Conservation (phyloP, 768 basidiomycete species). For the Boletus rubescentipes region DNA sequence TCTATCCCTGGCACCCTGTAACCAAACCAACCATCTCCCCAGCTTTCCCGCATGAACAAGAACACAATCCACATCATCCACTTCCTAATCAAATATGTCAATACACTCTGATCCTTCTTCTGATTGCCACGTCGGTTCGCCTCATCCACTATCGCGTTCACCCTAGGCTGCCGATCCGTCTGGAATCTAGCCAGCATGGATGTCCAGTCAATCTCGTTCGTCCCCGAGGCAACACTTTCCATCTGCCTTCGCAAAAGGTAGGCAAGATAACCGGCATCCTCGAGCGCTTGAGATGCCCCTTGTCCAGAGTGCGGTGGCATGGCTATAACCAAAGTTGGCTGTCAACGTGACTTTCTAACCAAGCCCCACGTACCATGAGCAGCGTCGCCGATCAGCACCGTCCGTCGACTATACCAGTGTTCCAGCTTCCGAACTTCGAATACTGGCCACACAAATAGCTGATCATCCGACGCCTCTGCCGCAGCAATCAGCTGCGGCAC, state of each 20-base stretch:
- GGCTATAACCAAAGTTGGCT: slow-evolving; percentile 11
- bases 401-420: slow-evolving; percentile 24
- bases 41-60: slow-evolving; percentile 25
- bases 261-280: slow-evolving; percentile 32
- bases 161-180: slow-evolving; percentile 21
- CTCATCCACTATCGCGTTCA: slow-evolving; percentile 27
- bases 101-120: slow-evolving; percentile 21
- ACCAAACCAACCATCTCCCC: slow-evolving; percentile 30
- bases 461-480: slow-evolving; percentile 13
- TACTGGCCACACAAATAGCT: slow-evolving; percentile 30
- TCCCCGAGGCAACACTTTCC: not conserved
- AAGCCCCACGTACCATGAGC: slow-evolving; percentile 26
- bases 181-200: slow-evolving; percentile 23
- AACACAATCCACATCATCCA: slow-evolving; percentile 28
- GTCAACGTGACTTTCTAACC: not conserved
- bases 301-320: slow-evolving; percentile 35
- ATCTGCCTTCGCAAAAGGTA: slow-evolving; percentile 24
- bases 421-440: slow-evolving; percentile 25
- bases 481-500: slow-evolving; percentile 27
- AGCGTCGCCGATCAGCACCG: slow-evolving; percentile 33
- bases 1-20: slow-evolving; percentile 32
- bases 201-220: slow-evolving; percentile 12
- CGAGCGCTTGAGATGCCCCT: slow-evolving; percentile 32
- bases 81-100: slow-evolving; percentile 21
- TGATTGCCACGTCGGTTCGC: slow-evolving; percentile 25